Evolutionary conservation across 352 stramenopile species (phyloP).

Genomic region (Aphanomyces euteiches): DNA sequence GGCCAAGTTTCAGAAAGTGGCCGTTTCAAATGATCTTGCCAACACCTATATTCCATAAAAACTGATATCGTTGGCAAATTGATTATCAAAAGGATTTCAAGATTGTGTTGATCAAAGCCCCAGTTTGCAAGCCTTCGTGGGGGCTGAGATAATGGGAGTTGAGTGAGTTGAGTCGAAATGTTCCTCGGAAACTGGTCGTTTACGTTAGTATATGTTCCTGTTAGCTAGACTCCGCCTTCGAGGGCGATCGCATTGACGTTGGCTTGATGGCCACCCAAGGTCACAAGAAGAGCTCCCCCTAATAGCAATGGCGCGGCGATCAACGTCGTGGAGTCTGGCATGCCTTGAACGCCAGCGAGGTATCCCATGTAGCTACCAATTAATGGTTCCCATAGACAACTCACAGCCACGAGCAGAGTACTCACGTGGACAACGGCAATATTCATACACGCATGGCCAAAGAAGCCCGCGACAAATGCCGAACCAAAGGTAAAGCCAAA

Average conservation of each 20-base stretch:
- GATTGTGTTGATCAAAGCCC: too few species aligned
- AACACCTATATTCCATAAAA: too few species aligned
- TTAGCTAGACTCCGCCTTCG: not conserved
- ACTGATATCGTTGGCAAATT: too few species aligned
- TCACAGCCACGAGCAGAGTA: slow-evolving; percentile 18
- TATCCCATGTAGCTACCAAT: slow-evolving; percentile 20
- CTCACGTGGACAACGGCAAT: slow-evolving; percentile 25
- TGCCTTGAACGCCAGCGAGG: slow-evolving; percentile 23
- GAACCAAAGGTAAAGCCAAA: slow-evolving; percentile 27
- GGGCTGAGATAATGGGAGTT: too few species aligned
- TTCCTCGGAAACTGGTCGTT: too few species aligned
- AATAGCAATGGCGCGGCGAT: slow-evolving; percentile 15
- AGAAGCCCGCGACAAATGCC: slow-evolving; percentile 15
- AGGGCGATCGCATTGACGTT: not conserved
- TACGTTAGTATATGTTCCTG: too few species aligned
- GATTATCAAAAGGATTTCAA: too few species aligned
- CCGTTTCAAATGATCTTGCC: too few species aligned
- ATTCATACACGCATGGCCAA: slow-evolving; percentile 24
- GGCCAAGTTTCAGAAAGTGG: too few species aligned
- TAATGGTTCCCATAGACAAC: slow-evolving; percentile 15
- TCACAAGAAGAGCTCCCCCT: slow-evolving; percentile 17
- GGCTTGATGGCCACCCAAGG: slow-evolving; percentile 15
- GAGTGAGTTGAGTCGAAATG: too few species aligned
- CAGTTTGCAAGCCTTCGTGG: too few species aligned
- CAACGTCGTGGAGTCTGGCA: slow-evolving; percentile 4